Base-by-base conservation (phyloP, 2,329 filamentous ascomycete species). In the Magnaporthiopsis incrustans region DNA sequence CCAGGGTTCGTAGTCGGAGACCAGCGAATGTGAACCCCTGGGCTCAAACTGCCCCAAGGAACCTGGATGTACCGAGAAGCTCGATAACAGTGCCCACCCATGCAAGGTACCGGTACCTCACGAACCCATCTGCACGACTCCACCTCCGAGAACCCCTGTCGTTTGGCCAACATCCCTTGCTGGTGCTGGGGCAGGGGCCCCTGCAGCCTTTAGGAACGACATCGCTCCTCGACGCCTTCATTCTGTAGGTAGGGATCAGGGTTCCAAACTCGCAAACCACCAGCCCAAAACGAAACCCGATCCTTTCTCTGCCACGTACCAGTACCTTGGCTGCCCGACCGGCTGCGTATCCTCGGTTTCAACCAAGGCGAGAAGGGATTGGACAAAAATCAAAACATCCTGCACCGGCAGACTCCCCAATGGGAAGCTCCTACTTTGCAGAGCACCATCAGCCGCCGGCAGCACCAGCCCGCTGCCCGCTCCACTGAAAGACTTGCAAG, bases 221-320 rank as follows among this genome's bases (percentile, higher is more conserved):
- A 63, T 63, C 62, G 35, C 61, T 35, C 61, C 61, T 32, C 56
- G 22, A 30, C 57, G 4, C 27, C 35, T 63, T 12, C 18, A 5
- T 14, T 33, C 32, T 33, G n/a, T n/a, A n/a, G 25, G 62, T 63
- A 59, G 62, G 62, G 62, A 63, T 63, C 62, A 63, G 62, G 62
- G 62, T 59, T 63, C 62, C 27, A 58, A 58, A 59, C 57, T 63
- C 33, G 22, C 32, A 58, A 26, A 50, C 57, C 35, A 59, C 25
- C 32, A 30, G 25, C 38, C 18, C 61, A 63, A 63, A 63, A 35
- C 4, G 25, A 30, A 56, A 27, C 56, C 15, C 44, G 44, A 27
- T 44, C 33, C 15, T 33, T n/a, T 57, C 44, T 38, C 35, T 26
- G 35, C 62, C 57, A 59, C 57, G 62, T 63, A 63, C 57, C 62